These are phyloP conservation scores for Calonectria pseudoturangicola DNA, from an alignment of 2,329 filamentous ascomycete species.

Conservation along the genomic window DNA sequence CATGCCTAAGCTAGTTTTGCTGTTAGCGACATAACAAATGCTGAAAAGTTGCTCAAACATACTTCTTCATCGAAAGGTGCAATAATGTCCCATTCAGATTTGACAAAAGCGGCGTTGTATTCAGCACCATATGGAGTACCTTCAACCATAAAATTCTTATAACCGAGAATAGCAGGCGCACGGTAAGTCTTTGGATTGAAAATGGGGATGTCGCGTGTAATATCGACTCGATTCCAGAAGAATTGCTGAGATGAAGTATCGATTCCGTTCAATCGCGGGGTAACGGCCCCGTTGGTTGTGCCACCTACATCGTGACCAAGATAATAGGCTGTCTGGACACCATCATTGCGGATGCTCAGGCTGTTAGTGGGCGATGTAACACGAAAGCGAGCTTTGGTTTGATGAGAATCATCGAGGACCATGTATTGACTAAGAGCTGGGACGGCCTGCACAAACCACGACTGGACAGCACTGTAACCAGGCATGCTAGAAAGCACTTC, in stretches of 20 bases:
- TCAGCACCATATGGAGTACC: background rate
- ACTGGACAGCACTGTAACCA: too few species aligned
- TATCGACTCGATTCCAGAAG: background rate
- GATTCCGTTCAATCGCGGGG: background rate
- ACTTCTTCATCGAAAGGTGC: background rate
- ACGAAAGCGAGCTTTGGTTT: too few species aligned
- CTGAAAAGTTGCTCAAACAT: background rate
- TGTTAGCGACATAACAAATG: background rate
- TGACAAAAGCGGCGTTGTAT: background rate
- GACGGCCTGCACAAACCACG: too few species aligned
- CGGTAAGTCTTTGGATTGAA: background rate
- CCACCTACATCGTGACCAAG: background rate
- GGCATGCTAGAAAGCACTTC: too few species aligned
- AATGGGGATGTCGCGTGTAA: background rate
- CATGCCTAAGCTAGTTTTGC: background rate
- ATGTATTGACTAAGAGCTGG: too few species aligned
- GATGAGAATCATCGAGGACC: too few species aligned
- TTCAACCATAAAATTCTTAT: background rate
- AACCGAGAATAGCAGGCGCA: background rate
- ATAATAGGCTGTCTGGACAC: too few species aligned
- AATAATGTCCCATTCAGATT: background rate
- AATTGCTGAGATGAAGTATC: background rate
- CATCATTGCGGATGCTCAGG: too few species aligned
- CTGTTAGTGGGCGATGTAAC: too few species aligned
- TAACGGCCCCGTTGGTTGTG: background rate